Conservation (phyloP, 768 basidiomycete genomes). For the Lactarius akahatsu region DNA sequence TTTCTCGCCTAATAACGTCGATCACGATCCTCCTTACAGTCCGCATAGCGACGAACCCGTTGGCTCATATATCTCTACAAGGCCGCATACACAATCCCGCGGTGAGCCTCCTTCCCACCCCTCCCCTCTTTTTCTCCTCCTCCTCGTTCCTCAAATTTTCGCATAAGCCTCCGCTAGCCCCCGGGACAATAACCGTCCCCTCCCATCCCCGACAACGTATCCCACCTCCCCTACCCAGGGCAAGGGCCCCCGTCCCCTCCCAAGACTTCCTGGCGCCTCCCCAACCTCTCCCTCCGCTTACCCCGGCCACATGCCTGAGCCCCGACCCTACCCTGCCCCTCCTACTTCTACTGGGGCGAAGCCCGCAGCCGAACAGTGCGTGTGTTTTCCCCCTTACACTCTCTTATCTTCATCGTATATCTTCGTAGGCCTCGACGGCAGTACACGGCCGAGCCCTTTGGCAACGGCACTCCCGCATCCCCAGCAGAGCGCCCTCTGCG, state of each 20-base stretch:
- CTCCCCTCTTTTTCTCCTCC: background rate
- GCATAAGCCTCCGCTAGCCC: conserved; percentile 22
- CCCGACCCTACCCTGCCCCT: conserved; percentile 13
- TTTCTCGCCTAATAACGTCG: conserved; percentile 15
- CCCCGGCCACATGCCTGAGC: conserved; percentile 28
- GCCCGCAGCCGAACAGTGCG: conserved; percentile 24
- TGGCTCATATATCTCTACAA: conserved; percentile 8
- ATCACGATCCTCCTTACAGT: conserved; percentile 28
- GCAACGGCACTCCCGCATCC: conserved; percentile 13
- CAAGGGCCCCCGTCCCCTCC: conserved; percentile 28
- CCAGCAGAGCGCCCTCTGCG: conserved; percentile 17
- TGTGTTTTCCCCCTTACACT: background rate
- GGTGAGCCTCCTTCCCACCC: conserved; percentile 2
- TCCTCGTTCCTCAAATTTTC: background rate
- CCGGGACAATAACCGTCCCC: conserved; percentile 21
- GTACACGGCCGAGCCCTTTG: conserved; percentile 7
- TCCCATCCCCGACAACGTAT: conserved; percentile 24
- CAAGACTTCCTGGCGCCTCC: conserved; percentile 24
- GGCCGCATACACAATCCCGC: conserved; percentile 12
- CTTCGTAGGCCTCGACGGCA: conserved; percentile 16
- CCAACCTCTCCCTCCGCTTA: conserved; percentile 19
- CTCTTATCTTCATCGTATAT: background rate
- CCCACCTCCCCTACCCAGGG: conserved; percentile 26
- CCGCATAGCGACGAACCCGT: conserved; percentile 29
- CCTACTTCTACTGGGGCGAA: conserved; percentile 7